These are phyloP conservation scores for Chrysochromulina tobinii DNA, from an alignment of 78 protist genomes.

Conservation along the genomic window DNA sequence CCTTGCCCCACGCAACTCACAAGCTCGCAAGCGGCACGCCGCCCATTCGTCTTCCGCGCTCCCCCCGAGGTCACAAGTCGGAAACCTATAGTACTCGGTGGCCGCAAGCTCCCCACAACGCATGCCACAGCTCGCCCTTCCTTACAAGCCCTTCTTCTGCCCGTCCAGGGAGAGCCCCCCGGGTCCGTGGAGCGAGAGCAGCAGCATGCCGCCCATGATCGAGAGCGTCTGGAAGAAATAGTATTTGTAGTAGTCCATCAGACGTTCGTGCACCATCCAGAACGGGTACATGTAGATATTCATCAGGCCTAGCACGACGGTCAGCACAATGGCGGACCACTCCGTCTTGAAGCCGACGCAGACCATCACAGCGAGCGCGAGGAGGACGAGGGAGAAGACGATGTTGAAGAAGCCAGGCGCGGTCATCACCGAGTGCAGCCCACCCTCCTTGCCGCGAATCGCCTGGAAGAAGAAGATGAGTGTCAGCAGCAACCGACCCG, in stretches of 20 bases:
- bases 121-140: no score
- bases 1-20: no score
- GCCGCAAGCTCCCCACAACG: no score
- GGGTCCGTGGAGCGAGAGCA: not conserved
- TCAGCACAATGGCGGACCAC: not conserved
- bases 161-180: slow-evolving; percentile 20
- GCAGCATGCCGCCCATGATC: not conserved
- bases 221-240: not conserved
- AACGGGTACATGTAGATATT: not conserved
- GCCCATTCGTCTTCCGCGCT: no score
- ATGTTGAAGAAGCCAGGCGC: not conserved
- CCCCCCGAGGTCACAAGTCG: no score
- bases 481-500: not conserved
- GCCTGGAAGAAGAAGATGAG: slow-evolving; percentile 26
- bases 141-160: not conserved
- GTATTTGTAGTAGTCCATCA: not conserved
- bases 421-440: not conserved
- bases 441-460: not conserved
- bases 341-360: slow-evolving; percentile 28
- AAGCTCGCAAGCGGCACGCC: no score
- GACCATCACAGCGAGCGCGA: not conserved
- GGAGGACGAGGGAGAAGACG: not conserved
- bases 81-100: no score
- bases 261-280: not conserved
- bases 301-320: not conserved